phyloP scores from a whole-genome alignment of 129 eudicot species.

The Ambrosia trifida region DNA sequence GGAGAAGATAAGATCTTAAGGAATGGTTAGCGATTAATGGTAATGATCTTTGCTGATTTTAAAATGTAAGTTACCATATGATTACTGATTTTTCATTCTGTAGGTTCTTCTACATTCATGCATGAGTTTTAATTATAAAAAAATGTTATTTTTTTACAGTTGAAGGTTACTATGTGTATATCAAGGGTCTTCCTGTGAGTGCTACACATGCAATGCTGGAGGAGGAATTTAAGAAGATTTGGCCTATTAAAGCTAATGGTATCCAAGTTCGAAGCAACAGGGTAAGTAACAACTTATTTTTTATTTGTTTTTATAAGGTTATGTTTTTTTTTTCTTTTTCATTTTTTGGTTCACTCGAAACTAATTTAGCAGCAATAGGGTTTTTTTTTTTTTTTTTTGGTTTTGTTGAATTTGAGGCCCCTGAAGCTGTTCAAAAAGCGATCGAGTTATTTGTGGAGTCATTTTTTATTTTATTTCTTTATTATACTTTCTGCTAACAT shows the following conservation, averaged over 20 bases:
- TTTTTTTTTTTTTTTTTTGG: conserved; percentile 88
- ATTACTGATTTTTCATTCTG: neutral
- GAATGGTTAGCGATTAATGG: no score
- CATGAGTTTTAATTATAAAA: neutral
- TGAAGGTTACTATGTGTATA: conserved; percentile 67
- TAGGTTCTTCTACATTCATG: neutral
- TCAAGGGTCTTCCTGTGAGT: conserved; percentile 60
- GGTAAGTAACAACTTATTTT: conserved; percentile 44
- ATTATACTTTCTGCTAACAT: no score
- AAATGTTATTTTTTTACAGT: conserved; percentile 43
- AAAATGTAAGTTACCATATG: no score
- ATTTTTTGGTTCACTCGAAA: neutral
- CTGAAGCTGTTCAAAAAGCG: conserved; percentile 69
- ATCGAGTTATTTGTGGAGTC: conserved; percentile 53
- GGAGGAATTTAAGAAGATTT: conserved; percentile 72
- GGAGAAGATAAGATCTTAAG: no score
- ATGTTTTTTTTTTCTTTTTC: neutral
- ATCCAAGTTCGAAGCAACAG: conserved; percentile 77
- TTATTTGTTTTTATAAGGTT: neutral
- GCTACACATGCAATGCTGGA: conserved; percentile 59
- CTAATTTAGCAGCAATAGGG: conserved; percentile 60
- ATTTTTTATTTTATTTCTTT: no score
- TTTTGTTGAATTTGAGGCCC: conserved; percentile 83
- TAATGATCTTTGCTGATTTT: no score
- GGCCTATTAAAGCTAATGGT: conserved; percentile 72